Conservation (phyloP, 148 eudicot species). For the Suaeda aralocaspica region DNA sequence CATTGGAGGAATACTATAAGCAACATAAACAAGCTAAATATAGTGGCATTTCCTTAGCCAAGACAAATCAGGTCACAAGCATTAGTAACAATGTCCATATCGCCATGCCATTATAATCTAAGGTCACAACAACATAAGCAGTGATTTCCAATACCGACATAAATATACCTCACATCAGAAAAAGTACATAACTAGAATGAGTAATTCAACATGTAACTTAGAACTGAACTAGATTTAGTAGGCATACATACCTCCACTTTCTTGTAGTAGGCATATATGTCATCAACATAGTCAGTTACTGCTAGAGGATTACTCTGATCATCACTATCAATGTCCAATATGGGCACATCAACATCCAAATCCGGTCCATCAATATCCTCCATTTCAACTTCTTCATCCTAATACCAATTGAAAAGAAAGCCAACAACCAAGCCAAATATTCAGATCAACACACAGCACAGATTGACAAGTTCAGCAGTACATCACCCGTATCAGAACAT, state of each 20-base stretch:
- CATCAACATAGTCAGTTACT: constrained; percentile 64
- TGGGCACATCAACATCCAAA: too few species aligned
- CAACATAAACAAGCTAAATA: too few species aligned
- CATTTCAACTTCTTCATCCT: constrained; percentile 73
- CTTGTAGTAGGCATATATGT: constrained; percentile 61
- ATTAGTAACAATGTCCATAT: too few species aligned
- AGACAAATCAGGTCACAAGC: too few species aligned
- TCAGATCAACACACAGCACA: constrained; percentile 2
- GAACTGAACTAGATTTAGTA: too few species aligned
- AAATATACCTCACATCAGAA: background rate
- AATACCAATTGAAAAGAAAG: background rate
- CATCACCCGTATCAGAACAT: constrained; percentile 1
- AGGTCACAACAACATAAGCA: background rate
- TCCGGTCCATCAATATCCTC: constrained; percentile 58
- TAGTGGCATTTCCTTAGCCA: too few species aligned
- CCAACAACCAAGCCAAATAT: background rate
- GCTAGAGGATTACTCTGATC: constrained; percentile 67
- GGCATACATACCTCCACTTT: constrained; percentile 52
- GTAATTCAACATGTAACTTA: too few species aligned
- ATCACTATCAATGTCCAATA: constrained; percentile 53
- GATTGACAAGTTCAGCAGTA: background rate
- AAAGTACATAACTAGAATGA: background rate
- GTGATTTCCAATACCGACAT: too few species aligned
- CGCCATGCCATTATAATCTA: background rate
- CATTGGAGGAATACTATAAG: too few species aligned